phyloP scores from a whole-genome alignment of 768 basidiomycete species.

The Pilatotrama ljubarskyi region DNA sequence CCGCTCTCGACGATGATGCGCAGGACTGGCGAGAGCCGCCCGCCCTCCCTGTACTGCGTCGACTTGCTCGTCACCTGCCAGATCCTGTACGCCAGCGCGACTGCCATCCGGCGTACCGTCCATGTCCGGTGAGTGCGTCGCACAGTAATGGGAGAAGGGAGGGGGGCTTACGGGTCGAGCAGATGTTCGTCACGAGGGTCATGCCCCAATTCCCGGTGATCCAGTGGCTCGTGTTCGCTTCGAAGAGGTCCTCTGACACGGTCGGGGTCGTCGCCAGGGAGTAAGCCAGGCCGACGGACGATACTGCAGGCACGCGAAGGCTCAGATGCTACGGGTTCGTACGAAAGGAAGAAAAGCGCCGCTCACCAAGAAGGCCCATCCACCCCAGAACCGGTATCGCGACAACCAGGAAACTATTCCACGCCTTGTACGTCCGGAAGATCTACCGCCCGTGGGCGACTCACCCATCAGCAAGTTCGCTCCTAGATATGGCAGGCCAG shows the following conservation, averaged over 20 bases:
- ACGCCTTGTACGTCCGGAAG: constrained; percentile 32
- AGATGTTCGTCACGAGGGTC: constrained; percentile 8
- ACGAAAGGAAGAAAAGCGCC: no score
- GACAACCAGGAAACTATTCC: constrained; percentile 32
- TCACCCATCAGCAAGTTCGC: not conserved
- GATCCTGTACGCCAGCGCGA: constrained; percentile 7
- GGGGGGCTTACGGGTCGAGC: not conserved
- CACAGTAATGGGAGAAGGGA: no score
- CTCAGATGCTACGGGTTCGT: no score
- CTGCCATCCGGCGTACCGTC: not conserved
- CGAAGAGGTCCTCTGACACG: constrained; percentile 28
- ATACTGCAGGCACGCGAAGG: not conserved
- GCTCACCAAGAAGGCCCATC: constrained; percentile 29
- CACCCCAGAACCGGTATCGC: constrained; percentile 33
- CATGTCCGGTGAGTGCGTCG: no score
- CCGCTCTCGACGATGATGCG: constrained; percentile 15
- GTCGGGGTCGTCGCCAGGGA: constrained; percentile 21
- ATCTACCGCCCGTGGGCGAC: not conserved
- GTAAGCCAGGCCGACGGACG: constrained; percentile 15
- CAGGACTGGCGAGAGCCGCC: constrained; percentile 7
- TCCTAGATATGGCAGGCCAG: no score
- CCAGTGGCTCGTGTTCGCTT: constrained; percentile 30
- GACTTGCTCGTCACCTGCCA: constrained; percentile 7
- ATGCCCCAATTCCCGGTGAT: constrained; percentile 23
- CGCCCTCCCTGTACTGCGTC: not conserved